Evolutionary conservation across 129 eudicot genomes (phyloP), one percentile per base, ranked within the genome.

Genomic region (Heracleum sosnowskyi): DNA sequence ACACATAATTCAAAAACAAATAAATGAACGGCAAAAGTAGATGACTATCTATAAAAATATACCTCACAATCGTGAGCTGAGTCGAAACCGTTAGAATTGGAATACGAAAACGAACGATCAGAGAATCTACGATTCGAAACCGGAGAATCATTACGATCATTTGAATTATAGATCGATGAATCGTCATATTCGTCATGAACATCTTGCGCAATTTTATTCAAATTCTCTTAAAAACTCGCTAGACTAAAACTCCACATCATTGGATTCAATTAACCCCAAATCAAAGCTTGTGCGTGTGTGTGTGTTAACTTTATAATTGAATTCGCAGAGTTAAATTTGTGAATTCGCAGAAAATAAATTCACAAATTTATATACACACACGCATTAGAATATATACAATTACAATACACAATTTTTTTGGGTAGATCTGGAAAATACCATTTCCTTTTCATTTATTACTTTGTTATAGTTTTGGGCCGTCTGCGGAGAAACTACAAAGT

Each of bases 201-300:
- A 78, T 92, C 99, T 18, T 87, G 89, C 4, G 97, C 96, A 75
- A 95, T 95, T 84, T 92, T 95, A 46, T 88, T 87, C 45, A 95
- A 84, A 81, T 90, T 89, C 76, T 95, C 99, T 86, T 92, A 92
- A 71, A 87, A 86, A 90, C 86, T 88, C 44, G 97, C 99, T n/a
- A 94, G 85, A 62, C 79, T 87, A 40, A 97, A 86, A 84, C 88
- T 88, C 97, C 97, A 90, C 98, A 91, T 94, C 87, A 69, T 83
- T 41, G 46, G 33, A 77, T 68, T 47, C 78, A 40, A 26, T 79
- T 76, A 76, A 79, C 16, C 70, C 16, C 70, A 47, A 57, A 18
- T n/a, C n/a, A n/a, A n/a, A 62, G 4, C 69, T 46, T 17, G 24
- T 49, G 9, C 20, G 57, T 17, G 57, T 49, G 57, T 49, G 7